phyloP scores from a whole-genome alignment of 768 basidiomycete species.

The Nidularia sp. region DNA sequence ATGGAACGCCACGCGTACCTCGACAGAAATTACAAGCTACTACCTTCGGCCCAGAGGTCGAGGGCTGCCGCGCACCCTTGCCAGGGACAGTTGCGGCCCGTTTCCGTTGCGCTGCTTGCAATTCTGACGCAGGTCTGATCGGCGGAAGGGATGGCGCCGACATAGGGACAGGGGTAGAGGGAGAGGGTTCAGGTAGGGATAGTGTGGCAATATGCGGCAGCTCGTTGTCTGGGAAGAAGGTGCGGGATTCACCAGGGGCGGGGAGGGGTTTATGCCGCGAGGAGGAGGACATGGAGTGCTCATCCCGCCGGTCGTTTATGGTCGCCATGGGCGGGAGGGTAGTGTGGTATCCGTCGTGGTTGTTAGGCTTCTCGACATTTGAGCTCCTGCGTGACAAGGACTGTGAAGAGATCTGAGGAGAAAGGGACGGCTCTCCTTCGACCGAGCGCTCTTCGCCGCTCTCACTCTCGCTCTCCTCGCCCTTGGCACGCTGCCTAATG shows the following conservation, averaged over 20 bases:
- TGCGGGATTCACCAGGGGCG: conserved; percentile 25
- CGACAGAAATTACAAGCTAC: conserved; percentile 89
- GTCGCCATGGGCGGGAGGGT: conserved; percentile 35
- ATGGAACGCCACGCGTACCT: conserved; percentile 42
- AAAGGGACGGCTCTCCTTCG: conserved; percentile 49
- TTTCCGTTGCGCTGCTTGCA: conserved; percentile 65
- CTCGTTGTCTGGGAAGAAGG: conserved; percentile 56
- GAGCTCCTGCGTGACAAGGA: conserved; percentile 44
- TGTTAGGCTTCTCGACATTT: conserved; percentile 38
- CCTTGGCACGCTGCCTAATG: conserved; percentile 46
- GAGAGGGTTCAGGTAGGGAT: conserved; percentile 53
- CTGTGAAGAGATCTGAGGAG: conserved; percentile 51
- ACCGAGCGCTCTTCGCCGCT: conserved; percentile 59
- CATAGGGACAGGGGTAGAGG: conserved; percentile 52
- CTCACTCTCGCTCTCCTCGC: conserved; percentile 65
- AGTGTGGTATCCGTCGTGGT: conserved; percentile 29
- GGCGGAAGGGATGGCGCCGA: conserved; percentile 62
- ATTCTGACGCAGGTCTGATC: conserved; percentile 62
- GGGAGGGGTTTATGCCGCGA: conserved; percentile 29
- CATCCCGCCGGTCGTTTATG: conserved; percentile 43
- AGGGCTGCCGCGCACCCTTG: conserved; percentile 51
- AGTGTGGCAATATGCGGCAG: conserved; percentile 72
- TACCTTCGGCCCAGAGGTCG: conserved; percentile 77
- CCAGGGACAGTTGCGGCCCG: conserved; percentile 68
- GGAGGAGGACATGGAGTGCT: conserved; percentile 31